Evolutionary conservation across 1,139 yeast species (phyloP).

Genomic region (Geotrichum carabidarum): DNA sequence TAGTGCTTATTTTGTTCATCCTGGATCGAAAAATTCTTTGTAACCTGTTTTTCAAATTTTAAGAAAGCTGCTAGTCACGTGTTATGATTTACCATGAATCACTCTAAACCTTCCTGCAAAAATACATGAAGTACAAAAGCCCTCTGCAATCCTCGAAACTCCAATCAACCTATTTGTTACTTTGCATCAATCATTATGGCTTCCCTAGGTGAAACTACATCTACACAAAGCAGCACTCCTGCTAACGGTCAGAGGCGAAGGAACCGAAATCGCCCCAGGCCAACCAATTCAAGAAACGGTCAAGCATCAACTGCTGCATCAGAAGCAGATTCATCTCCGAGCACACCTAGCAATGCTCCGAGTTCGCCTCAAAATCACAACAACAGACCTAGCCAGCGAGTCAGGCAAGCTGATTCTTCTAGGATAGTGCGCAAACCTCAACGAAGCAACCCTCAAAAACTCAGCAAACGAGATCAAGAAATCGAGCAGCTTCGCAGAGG

Average conservation of each 20-base stretch:
- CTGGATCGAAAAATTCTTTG: too few species aligned
- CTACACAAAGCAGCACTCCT: too few species aligned
- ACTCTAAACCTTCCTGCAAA: too few species aligned
- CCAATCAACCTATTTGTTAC: too few species aligned
- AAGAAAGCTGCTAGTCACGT: too few species aligned
- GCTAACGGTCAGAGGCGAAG: not conserved
- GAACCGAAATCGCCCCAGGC: not conserved
- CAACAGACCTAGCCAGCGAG: conserved; percentile 16
- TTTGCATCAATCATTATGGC: too few species aligned
- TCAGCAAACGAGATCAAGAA: conserved; percentile 22
- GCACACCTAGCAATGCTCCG: not conserved
- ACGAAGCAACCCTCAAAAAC: conserved; percentile 20
- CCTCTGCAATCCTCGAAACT: too few species aligned
- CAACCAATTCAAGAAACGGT: not conserved
- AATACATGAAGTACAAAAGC: too few species aligned
- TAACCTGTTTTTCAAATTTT: too few species aligned
- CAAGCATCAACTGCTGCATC: not conserved
- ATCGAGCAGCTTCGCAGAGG: conserved; percentile 17
- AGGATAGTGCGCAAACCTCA: conserved; percentile 24
- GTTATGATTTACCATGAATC: too few species aligned
- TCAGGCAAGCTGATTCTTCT: conserved; percentile 16
- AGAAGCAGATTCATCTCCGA: not conserved
- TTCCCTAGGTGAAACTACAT: too few species aligned
- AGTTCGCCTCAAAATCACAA: not conserved
- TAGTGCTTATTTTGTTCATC: too few species aligned